Conservation (phyloP, 139 green algal species). For the Coccomyxa sp. region DNA sequence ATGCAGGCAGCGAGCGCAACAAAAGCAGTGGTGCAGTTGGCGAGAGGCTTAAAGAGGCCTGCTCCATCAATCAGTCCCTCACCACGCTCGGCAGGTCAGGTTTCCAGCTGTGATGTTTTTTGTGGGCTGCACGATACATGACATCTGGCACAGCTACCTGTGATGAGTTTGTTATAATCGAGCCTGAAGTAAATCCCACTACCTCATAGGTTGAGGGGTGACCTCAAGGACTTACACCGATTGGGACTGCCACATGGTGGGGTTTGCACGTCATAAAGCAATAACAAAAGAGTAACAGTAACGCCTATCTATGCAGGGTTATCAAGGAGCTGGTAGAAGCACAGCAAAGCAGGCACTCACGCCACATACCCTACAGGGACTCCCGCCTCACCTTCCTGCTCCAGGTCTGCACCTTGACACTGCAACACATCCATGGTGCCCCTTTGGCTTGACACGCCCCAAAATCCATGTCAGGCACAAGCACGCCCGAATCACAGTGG, state of each 20-base stretch:
- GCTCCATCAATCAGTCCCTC: constrained; percentile 94
- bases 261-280: too few relatives aligned
- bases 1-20: constrained; percentile 71
- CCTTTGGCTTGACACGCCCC: not conserved
- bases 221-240: too few relatives aligned
- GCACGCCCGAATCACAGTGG: not conserved
- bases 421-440: not conserved
- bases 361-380: constrained; percentile 95
- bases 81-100: constrained; percentile 88
- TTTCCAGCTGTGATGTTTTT: too few relatives aligned
- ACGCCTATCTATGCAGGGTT: too few relatives aligned
- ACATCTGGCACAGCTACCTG: too few relatives aligned
- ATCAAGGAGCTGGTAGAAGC: constrained; percentile 82
- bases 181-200: too few relatives aligned
- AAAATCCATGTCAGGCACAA: not conserved
- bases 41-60: constrained; percentile 88
- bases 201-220: too few relatives aligned
- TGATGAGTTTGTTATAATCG: too few relatives aligned
- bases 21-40: constrained; percentile 60
- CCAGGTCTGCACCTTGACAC: constrained; percentile 46
- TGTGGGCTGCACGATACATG: too few relatives aligned
- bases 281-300: too few relatives aligned
- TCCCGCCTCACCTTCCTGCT: constrained; percentile 95
- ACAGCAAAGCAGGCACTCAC: constrained; percentile 31
- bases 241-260: too few relatives aligned